Evolutionary conservation across 2,329 filamentous ascomycete genomes (phyloP), one percentile per base, ranked within the genome.

Genomic region (Verticillium alfalfae): DNA sequence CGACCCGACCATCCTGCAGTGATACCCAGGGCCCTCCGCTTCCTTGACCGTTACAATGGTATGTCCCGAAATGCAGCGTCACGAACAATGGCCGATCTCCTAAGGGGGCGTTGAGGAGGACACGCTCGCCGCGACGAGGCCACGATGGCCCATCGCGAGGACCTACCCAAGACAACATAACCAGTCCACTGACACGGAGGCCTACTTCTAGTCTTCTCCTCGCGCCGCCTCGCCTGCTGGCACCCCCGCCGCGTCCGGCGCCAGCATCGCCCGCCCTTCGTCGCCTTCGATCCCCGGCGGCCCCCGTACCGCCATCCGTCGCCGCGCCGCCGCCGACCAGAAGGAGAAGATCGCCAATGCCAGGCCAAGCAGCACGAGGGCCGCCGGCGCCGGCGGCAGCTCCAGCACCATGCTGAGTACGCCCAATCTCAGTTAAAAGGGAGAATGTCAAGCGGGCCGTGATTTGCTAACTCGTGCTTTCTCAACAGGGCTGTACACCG

Each of bases 301-400:
- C 70, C 93, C 95, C 72, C 93, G 95, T 76, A 96, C 94, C 68
- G 94, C 93, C 65, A 96, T 99, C 80, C 89, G 95, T 77, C 89
- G 95, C 76, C 92, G 95, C 75, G 94, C 95, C 54, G 95, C 95
- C 36, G 94, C 94, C 71, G 95, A 98, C 77, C 91, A 97, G 81
- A 97, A 97, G 79, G 95, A 98, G 80, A 95, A 96, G 80, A 87
- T 94, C 70, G 93, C 94, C 72, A 99, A 96, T 89, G 90, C 87
- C 67, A 86, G 95, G 69, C 95, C 95, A 58, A 91, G 89, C 76
- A 96, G 91, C 81, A 99, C 95, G 68, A 87, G 95, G 71, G 88
- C 94, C 45, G 95, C 95, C 38, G 95, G 95, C 70, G 95, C 95
- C 18, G 95, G 95, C 68, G 95, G 95, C 67, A 97, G 93, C 75